phyloP scores from a whole-genome alignment of 2,329 filamentous ascomycete species.

The Arthrobotrys sinensis region DNA sequence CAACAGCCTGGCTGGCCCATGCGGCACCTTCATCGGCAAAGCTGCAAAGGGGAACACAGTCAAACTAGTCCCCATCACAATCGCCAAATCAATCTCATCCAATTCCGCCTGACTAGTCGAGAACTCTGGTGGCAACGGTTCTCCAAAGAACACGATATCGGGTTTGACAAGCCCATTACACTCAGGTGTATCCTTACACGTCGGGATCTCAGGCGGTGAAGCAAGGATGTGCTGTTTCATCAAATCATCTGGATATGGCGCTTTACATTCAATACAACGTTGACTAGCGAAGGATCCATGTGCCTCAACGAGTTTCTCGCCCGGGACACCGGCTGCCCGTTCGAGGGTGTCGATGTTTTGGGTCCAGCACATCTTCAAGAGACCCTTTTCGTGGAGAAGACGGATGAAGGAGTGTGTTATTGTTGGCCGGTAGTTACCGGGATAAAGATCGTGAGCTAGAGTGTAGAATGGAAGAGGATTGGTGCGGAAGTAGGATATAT shows the following conservation, averaged over 20 bases:
- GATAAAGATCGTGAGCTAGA: slow-evolving; percentile 91
- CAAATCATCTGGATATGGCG: slow-evolving; percentile 77
- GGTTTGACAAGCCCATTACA: slow-evolving; percentile 90
- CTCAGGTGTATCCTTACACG: slow-evolving; percentile 62
- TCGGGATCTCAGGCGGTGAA: slow-evolving; percentile 41
- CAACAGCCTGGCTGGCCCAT: slow-evolving; percentile 80
- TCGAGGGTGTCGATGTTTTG: slow-evolving; percentile 95
- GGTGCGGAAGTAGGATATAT: slow-evolving; percentile 87
- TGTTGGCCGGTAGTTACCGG: slow-evolving; percentile 89
- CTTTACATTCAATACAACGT: slow-evolving; percentile 89
- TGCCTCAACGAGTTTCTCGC: slow-evolving; percentile 87
- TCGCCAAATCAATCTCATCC: slow-evolving; percentile 79
- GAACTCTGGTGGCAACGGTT: slow-evolving; percentile 78
- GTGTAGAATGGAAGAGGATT: slow-evolving; percentile 93
- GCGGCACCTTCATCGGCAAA: slow-evolving; percentile 77
- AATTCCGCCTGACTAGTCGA: slow-evolving; percentile 74
- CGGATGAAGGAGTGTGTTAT: slow-evolving; percentile 90
- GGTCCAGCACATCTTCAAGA: slow-evolving; percentile 89
- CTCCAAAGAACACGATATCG: slow-evolving; percentile 95
- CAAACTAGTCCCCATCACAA: slow-evolving; percentile 91
- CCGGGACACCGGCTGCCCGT: slow-evolving; percentile 85
- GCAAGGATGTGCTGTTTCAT: slow-evolving; percentile 64
- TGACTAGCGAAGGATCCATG: slow-evolving; percentile 95
- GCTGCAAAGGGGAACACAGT: slow-evolving; percentile 90
- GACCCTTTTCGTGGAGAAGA: slow-evolving; percentile 82